Conservation (phyloP, 768 basidiomycete genomes). For the Suillus luteus region DNA sequence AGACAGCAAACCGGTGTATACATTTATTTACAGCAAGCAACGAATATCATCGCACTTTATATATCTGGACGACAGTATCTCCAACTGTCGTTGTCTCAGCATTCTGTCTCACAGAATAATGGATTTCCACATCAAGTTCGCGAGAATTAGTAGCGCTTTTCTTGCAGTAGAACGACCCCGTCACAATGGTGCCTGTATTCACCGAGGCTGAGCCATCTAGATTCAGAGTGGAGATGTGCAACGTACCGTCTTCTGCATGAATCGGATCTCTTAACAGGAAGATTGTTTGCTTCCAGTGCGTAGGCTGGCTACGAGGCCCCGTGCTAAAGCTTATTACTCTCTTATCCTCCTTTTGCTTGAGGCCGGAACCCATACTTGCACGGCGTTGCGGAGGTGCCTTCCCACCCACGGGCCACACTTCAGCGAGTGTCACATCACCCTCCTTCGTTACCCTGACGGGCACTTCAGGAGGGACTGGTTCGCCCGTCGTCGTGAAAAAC, state of each 20-base stretch:
- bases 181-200: slow-evolving; percentile 64
- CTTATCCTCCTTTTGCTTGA: slow-evolving; percentile 42
- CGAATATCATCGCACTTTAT: slow-evolving; percentile 61
- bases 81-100: slow-evolving; percentile 29
- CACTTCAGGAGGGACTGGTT: slow-evolving; percentile 51
- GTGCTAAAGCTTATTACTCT: slow-evolving; percentile 81
- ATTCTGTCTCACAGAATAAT: slow-evolving; percentile 57
- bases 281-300: slow-evolving; percentile 96
- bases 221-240: background rate
- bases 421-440: slow-evolving; percentile 63
- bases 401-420: slow-evolving; percentile 79
- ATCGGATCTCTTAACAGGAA: slow-evolving; percentile 86
- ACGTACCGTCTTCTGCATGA: slow-evolving; percentile 69
- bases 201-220: background rate
- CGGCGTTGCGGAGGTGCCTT: slow-evolving; percentile 61
- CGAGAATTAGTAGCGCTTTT: slow-evolving; percentile 83
- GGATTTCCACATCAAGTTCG: slow-evolving; percentile 91
- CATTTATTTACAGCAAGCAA: background rate
- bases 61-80: slow-evolving; percentile 72
- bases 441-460: slow-evolving; percentile 59
- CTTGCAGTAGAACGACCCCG: slow-evolving; percentile 79
- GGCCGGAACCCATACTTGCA: slow-evolving; percentile 50
- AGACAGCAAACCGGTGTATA: background rate
- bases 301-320: slow-evolving; percentile 81
- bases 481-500: slow-evolving; percentile 74